These are phyloP conservation scores for Oligophagozyma castellii DNA, from an alignment of 1,139 yeast species.

Conservation along the genomic window DNA sequence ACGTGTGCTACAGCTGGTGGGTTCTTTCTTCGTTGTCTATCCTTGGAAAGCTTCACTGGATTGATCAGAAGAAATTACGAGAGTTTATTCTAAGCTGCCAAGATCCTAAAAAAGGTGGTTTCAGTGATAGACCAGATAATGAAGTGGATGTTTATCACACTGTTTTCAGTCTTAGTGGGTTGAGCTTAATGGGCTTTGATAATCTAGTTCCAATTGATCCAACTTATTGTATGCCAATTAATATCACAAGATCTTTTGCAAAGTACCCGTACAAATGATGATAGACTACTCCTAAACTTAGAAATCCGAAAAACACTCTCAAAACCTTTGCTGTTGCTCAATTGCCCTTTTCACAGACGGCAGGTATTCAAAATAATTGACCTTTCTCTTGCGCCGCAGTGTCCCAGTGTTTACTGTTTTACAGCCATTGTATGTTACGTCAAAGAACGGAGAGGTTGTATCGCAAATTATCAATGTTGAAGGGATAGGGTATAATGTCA, in stretches of 20 bases:
- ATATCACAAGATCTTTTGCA: slow-evolving; percentile 30
- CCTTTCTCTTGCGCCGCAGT: slow-evolving; percentile 35
- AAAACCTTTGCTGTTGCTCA: slow-evolving; percentile 33
- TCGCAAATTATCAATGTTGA: slow-evolving; percentile 54
- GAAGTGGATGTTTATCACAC: slow-evolving; percentile 92
- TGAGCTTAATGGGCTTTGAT: slow-evolving; percentile 56
- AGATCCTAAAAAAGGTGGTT: slow-evolving; percentile 71
- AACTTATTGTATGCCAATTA: slow-evolving; percentile 65
- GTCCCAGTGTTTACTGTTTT: slow-evolving; percentile 61
- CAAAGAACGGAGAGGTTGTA: slow-evolving; percentile 54
- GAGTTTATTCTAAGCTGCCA: slow-evolving; percentile 65
- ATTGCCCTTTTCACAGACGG: slow-evolving; percentile 42
- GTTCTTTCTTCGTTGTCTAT: slow-evolving; percentile 70
- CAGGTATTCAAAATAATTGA: slow-evolving; percentile 57
- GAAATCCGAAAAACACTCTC: slow-evolving; percentile 14
- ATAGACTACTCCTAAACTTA: neutral
- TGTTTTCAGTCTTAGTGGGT: slow-evolving; percentile 75
- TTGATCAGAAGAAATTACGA: slow-evolving; percentile 46
- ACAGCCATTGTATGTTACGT: slow-evolving; percentile 72
- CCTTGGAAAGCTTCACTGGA: slow-evolving; percentile 56
- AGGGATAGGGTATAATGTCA: slow-evolving; percentile 71
- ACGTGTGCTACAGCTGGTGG: slow-evolving; percentile 98
- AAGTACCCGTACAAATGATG: slow-evolving; percentile 30
- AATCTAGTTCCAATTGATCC: slow-evolving; percentile 60
- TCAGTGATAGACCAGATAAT: slow-evolving; percentile 83